Evolutionary conservation across 1,284 basidiomycete species (phyloP).

Genomic region (Ustilago xerochloae): DNA sequence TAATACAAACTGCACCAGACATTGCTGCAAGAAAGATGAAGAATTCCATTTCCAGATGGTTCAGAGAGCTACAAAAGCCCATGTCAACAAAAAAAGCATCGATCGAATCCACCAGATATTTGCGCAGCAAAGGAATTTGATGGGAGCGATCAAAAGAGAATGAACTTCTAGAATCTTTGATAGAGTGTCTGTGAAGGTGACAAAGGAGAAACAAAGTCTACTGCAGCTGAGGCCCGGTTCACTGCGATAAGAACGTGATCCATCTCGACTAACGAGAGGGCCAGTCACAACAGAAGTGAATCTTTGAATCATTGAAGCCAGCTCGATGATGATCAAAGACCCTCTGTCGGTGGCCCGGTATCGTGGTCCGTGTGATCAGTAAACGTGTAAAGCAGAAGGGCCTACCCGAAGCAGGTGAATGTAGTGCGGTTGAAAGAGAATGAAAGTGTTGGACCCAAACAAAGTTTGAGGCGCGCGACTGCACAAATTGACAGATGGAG

Average conservation of each 20-base stretch:
- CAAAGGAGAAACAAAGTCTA: conserved; percentile 8
- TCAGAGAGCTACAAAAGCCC: background rate
- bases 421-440: background rate
- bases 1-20: background rate
- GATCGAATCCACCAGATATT: background rate
- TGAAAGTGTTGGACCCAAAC: background rate
- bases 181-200: conserved; percentile 5
- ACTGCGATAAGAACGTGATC: conserved; percentile 3
- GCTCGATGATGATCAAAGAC: conserved; percentile 4
- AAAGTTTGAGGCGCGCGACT: too few relatives aligned
- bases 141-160: background rate
- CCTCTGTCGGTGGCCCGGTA: background rate
- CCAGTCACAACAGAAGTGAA: conserved; percentile 7
- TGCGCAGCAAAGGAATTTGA: conserved; percentile 19
- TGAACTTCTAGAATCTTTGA: background rate
- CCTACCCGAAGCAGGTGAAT: background rate
- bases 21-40: background rate
- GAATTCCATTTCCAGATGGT: conserved; percentile 8
- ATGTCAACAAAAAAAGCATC: too few relatives aligned
- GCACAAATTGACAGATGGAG: too few relatives aligned
- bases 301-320: conserved; percentile 16
- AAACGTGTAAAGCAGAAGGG: background rate
- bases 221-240: background rate
- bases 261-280: conserved; percentile 13
- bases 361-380: conserved; percentile 16